These are phyloP conservation scores for Cytidiella melzeri DNA, from an alignment of 768 basidiomycete genomes.

Conservation along the genomic window DNA sequence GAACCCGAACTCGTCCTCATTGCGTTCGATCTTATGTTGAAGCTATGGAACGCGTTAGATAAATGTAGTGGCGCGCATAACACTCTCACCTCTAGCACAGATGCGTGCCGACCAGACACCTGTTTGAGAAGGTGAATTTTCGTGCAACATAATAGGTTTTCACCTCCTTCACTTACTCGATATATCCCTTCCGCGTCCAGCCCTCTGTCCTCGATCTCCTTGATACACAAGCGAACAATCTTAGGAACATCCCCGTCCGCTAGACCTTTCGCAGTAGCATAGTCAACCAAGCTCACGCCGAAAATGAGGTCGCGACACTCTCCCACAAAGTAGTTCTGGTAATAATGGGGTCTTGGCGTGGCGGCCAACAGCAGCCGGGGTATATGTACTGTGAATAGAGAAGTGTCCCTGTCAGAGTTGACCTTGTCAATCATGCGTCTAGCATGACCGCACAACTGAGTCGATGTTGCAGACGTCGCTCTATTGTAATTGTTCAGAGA, in stretches of 20 bases:
- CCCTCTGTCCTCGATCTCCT: constrained; percentile 77
- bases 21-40: constrained; percentile 81
- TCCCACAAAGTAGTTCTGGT: constrained; percentile 75
- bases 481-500: too few relatives aligned
- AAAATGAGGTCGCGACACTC: constrained; percentile 87
- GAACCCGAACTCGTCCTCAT: constrained; percentile 73
- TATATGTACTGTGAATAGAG: constrained; percentile 47
- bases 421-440: constrained; percentile 58
- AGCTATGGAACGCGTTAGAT: too few relatives aligned
- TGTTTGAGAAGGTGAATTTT: too few relatives aligned
- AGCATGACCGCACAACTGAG: constrained; percentile 64
- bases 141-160: too few relatives aligned
- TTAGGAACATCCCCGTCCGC: constrained; percentile 72
- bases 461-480: constrained; percentile 72
- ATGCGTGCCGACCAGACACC: constrained; percentile 82
- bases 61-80: too few relatives aligned
- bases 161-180: constrained; percentile 55
- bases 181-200: constrained; percentile 78
- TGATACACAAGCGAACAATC: constrained; percentile 74
- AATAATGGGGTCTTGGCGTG: constrained; percentile 66
- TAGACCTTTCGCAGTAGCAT: constrained; percentile 74
- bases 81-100: constrained; percentile 77
- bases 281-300: constrained; percentile 82
- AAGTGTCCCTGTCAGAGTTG: constrained; percentile 63
- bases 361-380: constrained; percentile 57